Conservation (phyloP, 768 basidiomycete genomes). For the Panaeolus cyanescens region DNA sequence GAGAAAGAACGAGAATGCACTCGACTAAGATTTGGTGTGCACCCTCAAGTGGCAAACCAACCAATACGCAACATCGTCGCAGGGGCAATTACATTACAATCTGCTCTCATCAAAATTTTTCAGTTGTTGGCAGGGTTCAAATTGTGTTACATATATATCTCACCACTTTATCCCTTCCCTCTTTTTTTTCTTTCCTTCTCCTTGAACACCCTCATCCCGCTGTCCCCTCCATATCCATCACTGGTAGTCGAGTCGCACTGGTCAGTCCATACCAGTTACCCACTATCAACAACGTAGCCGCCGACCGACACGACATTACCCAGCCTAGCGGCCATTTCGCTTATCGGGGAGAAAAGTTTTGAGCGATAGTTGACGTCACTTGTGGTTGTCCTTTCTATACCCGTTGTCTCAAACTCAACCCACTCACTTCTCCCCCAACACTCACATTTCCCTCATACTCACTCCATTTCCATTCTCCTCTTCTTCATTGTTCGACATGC, state of each 20-base stretch:
- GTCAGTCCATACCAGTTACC: neutral
- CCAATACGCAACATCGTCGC: neutral
- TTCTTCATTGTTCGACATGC: slow-evolving; percentile 1
- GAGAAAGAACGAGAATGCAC: neutral
- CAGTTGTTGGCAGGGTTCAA: neutral
- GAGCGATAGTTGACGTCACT: neutral
- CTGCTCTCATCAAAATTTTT: neutral
- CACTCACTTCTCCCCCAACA: slow-evolving; percentile 2
- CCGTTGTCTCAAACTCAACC: slow-evolving; percentile 5
- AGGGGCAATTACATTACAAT: neutral
- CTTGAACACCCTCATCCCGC: neutral
- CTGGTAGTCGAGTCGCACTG: neutral
- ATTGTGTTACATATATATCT: neutral
- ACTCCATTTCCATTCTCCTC: slow-evolving; percentile 14
- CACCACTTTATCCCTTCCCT: neutral
- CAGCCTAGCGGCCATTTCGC: neutral
- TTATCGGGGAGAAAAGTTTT: neutral
- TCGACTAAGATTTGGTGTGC: neutral
- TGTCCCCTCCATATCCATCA: neutral
- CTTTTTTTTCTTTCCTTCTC: slow-evolving; percentile 2
- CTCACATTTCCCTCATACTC: slow-evolving; percentile 25
- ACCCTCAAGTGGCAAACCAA: neutral
- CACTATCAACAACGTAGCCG: neutral
- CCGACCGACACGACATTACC: neutral
- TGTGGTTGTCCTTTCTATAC: slow-evolving; percentile 4